These are phyloP conservation scores for Aspergillus tubingensis DNA, from an alignment of 2,329 filamentous ascomycete species.

Conservation along the genomic window DNA sequence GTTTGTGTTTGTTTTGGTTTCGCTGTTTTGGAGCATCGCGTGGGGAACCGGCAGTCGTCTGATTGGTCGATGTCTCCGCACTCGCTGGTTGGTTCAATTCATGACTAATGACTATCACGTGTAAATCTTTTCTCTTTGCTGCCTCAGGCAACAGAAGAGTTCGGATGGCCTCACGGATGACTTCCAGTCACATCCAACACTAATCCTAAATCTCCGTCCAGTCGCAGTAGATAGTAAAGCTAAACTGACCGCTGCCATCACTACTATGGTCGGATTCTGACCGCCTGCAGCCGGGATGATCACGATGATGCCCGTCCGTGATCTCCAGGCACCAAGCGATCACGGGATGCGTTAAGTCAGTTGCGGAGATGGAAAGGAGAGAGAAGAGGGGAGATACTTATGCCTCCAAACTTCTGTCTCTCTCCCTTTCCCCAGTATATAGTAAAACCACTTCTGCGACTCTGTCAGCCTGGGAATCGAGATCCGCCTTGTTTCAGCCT, in stretches of 20 bases:
- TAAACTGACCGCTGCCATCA: not conserved
- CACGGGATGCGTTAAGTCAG: not conserved
- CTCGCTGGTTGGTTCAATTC: not conserved
- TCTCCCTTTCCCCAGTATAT: not conserved
- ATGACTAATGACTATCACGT: not conserved
- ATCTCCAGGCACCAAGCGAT: not conserved
- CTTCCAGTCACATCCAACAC: too few species aligned
- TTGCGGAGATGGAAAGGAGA: not conserved
- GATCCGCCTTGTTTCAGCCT: not conserved
- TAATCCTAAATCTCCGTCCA: too few species aligned
- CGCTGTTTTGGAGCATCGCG: constrained; percentile 1
- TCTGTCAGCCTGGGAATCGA: not conserved
- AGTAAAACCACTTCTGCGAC: too few species aligned
- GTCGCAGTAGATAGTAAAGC: not conserved
- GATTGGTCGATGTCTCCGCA: not conserved
- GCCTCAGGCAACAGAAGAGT: not conserved
- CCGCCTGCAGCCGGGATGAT: not conserved
- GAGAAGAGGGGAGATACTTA: not conserved
- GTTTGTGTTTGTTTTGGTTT: constrained; percentile 8
- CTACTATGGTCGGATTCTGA: not conserved
- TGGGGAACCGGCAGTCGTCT: not conserved
- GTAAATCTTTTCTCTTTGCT: not conserved
- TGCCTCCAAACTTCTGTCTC: not conserved
- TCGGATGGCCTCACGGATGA: not conserved
- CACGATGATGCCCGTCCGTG: not conserved